Base-by-base conservation (phyloP, 2,329 filamentous ascomycete genomes). In the Ophiocordyceps camponoti-leonardi region DNA sequence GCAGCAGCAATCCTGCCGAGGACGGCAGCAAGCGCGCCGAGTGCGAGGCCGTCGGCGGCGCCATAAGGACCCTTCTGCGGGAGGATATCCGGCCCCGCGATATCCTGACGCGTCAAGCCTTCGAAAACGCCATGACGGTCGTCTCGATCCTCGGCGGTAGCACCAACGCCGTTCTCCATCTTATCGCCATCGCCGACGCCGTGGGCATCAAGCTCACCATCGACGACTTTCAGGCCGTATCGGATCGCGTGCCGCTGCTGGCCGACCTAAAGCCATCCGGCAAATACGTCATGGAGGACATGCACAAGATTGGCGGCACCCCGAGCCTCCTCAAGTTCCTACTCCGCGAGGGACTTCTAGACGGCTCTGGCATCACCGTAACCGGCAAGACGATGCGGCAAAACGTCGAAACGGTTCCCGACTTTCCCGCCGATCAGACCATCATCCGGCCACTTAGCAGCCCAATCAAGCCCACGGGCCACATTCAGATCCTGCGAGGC, bases 351-450 rank as follows among this genome's bases (percentile, higher is more conserved):
- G 84, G 83, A 7, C 66, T 94, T 40, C 73, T 95, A 45, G 79
- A 92, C 53, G 88, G 87, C 49, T 75, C 71, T 43, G 85, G 86
- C 49, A 75, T 81, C 13, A 94, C 87, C 6, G 81, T 94, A 12
- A 94, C 88, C 0, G 88, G 87, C 45, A 92, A 92, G 69, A 94
- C 86, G 1, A 69, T 94, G 50, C 85, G 83, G 48, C 73, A 94
- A 64, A 95, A 94, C 61, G 79, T 94, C 31, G 77, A 78, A 45
- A 68, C 73, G n/a, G 82, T 77, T 63, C 80, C 82, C 12, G 79
- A 77, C 5, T 82, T 86, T 67, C 79, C 83, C 2, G 70, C 75
- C 47, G 81, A 83, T 50, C 87, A 95, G 62, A 71, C 78, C 51
- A 82, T 95, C 57, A 92, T 95, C 62, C 81, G 83, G 6, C 78